Evolutionary conservation across 1,139 yeast species (phyloP), one percentile per base, ranked within the genome.

Genomic region (Saccharomyces hybrid): DNA sequence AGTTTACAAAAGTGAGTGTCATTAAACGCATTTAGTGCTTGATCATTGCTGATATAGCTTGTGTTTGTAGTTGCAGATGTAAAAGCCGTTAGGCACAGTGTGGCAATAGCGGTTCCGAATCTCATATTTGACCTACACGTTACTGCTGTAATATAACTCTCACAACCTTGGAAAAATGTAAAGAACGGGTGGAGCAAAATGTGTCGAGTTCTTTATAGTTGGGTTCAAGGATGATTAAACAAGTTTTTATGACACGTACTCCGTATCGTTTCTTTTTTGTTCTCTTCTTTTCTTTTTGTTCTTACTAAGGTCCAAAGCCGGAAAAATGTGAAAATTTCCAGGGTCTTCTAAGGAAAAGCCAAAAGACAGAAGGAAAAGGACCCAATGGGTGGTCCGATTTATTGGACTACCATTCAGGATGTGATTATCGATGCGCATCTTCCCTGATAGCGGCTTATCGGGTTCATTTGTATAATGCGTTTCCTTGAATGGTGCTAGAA

Each of bases 1-100:
- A 73, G 61, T 38, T 67, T 63, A 57, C 74, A 73, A 53, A 73
- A 64, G 46, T 69, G 63, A 7, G 65, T 60, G 3, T 60, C 54
- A 31, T 57, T 54, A 23, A 41, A 29, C 7, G 44, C 44, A 38
- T 16, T 38, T 38, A 6, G 19, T 8, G 44, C 9, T 38, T 16
- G 25, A 5, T 38, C 44, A 6, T 9, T 8, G 13, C n/a, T 11
- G 23, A 19, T 16, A 5, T 38, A 16, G 25, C 44, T 38, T 9
- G 9, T 38, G 44, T 38, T 38, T 16, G 44, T 3, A 11, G 23
- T 16, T 38, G 44, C 44, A 19, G 25, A 38, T 38, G 44, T 38
- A 19, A 38, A 38, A 19, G 44, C 44, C 44, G 44, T 19, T 9
- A 38, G 44, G 44, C 44, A 38, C 44, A 38, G 44, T 19, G 44